A percentile compares a stretch with the other conserved stretches of the same genome.
Conservation (phyloP, 805 yeast species). For the Saccharomycopsis sp. region DNA sequence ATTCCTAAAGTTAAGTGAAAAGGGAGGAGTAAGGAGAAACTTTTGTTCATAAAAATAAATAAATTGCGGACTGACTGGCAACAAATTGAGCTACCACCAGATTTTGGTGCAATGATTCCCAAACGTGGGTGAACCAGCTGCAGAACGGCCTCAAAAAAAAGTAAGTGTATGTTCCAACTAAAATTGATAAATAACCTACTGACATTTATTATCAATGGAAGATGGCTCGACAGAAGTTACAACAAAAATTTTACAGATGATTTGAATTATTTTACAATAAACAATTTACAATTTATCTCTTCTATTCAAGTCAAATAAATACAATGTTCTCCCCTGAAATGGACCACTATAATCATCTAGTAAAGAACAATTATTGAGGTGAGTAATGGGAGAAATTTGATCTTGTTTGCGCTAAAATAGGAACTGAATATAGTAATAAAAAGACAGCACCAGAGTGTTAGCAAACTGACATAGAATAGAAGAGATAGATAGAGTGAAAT, state of each 20-base stretch:
- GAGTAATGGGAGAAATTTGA: conserved; percentile 56
- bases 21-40: too few species aligned
- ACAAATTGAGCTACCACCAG: too few species aligned
- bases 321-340: conserved; percentile 51
- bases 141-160: too few species aligned
- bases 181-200: too few species aligned
- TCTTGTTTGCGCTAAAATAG: conserved; percentile 93
- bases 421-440: conserved; percentile 49
- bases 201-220: not conserved
- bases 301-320: conserved; percentile 14
- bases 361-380: conserved; percentile 40
- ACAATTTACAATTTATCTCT: too few species aligned
- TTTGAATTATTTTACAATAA: not conserved
- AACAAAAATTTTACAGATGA: not conserved
- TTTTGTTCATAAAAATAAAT: too few species aligned
- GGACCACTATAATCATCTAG: conserved; percentile 44
- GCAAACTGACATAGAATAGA: conserved; percentile 46
- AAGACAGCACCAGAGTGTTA: conserved; percentile 87
- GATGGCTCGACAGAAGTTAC: not conserved
- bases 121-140: too few species aligned
- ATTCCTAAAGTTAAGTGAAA: too few species aligned
- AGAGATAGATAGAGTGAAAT: not conserved
- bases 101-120: too few species aligned
- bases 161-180: too few species aligned
- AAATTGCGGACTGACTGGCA: too few species aligned